A percentile compares a stretch with the other conserved stretches of the same genome.
phyloP scores from a whole-genome alignment of 768 basidiomycete species.

The Naganishia vaughanmartiniae region DNA sequence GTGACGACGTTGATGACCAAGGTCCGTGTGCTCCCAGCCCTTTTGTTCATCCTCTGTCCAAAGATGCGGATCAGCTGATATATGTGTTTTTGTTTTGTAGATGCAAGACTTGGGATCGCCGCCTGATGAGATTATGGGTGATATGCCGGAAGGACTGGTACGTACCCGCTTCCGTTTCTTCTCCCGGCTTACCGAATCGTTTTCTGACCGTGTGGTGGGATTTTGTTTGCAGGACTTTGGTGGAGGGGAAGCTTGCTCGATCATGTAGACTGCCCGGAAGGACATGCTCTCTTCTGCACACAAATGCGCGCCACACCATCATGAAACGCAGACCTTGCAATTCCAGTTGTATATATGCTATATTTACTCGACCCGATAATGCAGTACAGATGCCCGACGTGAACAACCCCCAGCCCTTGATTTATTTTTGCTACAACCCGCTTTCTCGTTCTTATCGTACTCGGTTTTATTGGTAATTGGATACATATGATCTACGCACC shows the following conservation, averaged over 20 bases:
- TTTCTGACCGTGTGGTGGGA: neutral
- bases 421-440: neutral
- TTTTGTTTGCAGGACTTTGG: constrained; percentile 20
- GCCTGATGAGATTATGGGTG: constrained; percentile 50
- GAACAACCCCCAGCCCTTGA: neutral
- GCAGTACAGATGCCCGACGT: neutral
- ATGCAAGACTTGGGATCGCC: constrained; percentile 53
- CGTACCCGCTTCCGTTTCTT: constrained; percentile 6
- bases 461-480: too few species aligned
- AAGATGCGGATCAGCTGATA: neutral
- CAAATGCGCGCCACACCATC: neutral
- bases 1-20: constrained; percentile 19
- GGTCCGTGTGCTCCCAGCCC: neutral
- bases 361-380: neutral
- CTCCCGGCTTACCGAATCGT: neutral
- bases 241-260: constrained; percentile 25
- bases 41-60: neutral
- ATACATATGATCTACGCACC: neutral
- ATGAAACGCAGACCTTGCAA: neutral
- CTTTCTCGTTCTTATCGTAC: too few species aligned
- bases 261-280: constrained; percentile 16
- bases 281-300: neutral
- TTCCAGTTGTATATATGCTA: constrained; percentile 5
- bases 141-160: constrained; percentile 50
- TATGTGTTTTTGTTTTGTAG: constrained; percentile 25